A percentile compares a stretch with the other conserved stretches of the same genome.
Conservation (phyloP, 2,329 filamentous ascomycete species). For the Diaporthe aspalathi region DNA sequence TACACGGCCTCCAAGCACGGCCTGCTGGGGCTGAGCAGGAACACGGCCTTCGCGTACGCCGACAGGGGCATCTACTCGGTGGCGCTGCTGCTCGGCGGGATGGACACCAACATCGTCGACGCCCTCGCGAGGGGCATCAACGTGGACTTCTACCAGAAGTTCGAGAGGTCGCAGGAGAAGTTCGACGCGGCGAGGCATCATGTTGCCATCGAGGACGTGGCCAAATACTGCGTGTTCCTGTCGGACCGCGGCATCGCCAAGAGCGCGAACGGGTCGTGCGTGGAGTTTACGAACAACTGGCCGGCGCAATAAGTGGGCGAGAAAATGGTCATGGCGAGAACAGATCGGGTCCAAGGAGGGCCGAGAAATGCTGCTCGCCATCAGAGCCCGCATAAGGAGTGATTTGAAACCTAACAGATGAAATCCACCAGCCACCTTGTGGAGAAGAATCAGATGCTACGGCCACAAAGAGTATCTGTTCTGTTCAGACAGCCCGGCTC, state of each 20-base stretch:
- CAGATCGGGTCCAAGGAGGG: background rate
- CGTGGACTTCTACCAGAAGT: slow-evolving; percentile 47
- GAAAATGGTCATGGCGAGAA: background rate
- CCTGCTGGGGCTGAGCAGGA: slow-evolving; percentile 59
- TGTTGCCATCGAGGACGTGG: slow-evolving; percentile 51
- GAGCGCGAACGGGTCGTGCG: slow-evolving; percentile 48
- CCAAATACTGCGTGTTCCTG: slow-evolving; percentile 53
- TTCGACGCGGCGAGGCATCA: slow-evolving; percentile 46
- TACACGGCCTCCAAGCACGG: slow-evolving; percentile 59
- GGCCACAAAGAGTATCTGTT: background rate
- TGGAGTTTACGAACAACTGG: slow-evolving; percentile 53
- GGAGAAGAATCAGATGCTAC: background rate
- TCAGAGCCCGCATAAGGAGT: background rate
- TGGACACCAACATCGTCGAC: slow-evolving; percentile 65
- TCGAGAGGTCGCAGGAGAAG: slow-evolving; percentile 45
- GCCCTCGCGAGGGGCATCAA: slow-evolving; percentile 53
- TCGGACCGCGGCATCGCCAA: slow-evolving; percentile 49
- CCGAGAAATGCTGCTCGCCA: background rate
- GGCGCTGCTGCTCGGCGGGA: slow-evolving; percentile 63
- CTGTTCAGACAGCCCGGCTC: background rate
- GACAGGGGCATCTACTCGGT: slow-evolving; percentile 64
- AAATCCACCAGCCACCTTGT: background rate
- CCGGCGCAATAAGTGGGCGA: slow-evolving; percentile 45
- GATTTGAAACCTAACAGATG: background rate
- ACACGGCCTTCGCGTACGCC: slow-evolving; percentile 67